Evolutionary conservation across 1,284 basidiomycete genomes (phyloP), one percentile per base, ranked within the genome.

Genomic region (Malassezia vespertilionis): DNA sequence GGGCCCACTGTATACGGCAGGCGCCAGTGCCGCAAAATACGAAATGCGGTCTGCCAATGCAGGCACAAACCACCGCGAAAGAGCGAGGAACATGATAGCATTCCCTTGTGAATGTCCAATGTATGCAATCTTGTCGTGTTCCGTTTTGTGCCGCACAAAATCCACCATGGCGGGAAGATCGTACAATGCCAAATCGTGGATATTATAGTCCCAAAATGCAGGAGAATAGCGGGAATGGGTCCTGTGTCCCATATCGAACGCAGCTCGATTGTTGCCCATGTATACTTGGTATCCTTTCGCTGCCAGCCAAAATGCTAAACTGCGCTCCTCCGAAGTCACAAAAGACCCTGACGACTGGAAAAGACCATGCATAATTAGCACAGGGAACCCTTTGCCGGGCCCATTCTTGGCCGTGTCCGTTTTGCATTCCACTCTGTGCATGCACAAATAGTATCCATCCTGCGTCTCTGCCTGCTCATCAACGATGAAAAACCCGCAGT

Each of bases 191-290:
- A 80, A 65, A 52, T 80, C 79, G 9, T 77, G 72, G 47, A 80
- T 79, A 34, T 79, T 80, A 75, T 78, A 80, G 64, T 80, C 77
- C 78, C 78, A 80, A 61, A 80, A 80, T 3, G 77, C 68, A 8
- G 79, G 78, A 58, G 79, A 78, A 43, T 68, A 70, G 18, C 77
- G 63, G 17, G 65, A 71, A 48, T 76, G 74, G 33, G 61, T 72
- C 15, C 73, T 61, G 58, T 80, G 79, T 7, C 79, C 79, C 78
- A 79, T 80, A 52, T 77, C 76, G 56, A 79, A 80, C 2, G 80
- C 76, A 20, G 76, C 78, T 20, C 79, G 71, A 11, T 75, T 78
- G 63, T 80, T 80, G 26, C 79, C 78, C 8, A 80, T 70, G 57
- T 78, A 80, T n/a, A 80, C 77, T 55, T 79, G 76, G 60, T 79